Percentiles rank a stretch among this genome's conserved stretches.
These are phyloP conservation scores for Tillandsia leiboldiana DNA, from an alignment of 176 grass and related monocot species.

Conservation along the genomic window DNA sequence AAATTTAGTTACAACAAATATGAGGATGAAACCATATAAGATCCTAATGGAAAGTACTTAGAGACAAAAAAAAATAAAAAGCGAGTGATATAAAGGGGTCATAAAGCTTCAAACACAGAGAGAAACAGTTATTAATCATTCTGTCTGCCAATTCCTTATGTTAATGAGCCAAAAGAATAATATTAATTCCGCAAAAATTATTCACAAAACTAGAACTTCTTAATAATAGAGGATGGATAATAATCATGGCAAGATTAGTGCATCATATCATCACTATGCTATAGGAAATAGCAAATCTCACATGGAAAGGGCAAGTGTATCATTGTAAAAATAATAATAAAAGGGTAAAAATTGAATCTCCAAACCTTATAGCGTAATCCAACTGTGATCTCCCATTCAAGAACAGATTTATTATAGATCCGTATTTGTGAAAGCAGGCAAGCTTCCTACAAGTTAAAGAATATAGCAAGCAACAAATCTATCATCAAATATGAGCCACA, in stretches of 20 bases:
- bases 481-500: neutral
- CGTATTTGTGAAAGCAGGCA: conserved; percentile 83
- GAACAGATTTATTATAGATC: conserved; percentile 96
- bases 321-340: neutral
- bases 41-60: neutral
- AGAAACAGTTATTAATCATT: neutral
- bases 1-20: neutral
- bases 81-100: no score
- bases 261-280: no score
- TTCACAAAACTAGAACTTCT: no score
- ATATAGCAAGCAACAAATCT: neutral
- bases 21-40: neutral
- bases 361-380: conserved; percentile 72
- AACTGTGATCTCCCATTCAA: conserved; percentile 87
- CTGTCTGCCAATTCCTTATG: no score
- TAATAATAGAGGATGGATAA: no score
- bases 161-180: no score
- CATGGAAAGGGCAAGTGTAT: neutral
- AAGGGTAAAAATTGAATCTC: neutral
- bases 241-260: no score
- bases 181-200: no score
- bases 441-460: conserved; percentile 43
- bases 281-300: no score
- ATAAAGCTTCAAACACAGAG: neutral
- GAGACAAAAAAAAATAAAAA: neutral